Evolutionary conservation across 495 filamentous ascomycete genomes (phyloP), one percentile per base, ranked within the genome.

Genomic region (Hypoxylon lienhwacheense): DNA sequence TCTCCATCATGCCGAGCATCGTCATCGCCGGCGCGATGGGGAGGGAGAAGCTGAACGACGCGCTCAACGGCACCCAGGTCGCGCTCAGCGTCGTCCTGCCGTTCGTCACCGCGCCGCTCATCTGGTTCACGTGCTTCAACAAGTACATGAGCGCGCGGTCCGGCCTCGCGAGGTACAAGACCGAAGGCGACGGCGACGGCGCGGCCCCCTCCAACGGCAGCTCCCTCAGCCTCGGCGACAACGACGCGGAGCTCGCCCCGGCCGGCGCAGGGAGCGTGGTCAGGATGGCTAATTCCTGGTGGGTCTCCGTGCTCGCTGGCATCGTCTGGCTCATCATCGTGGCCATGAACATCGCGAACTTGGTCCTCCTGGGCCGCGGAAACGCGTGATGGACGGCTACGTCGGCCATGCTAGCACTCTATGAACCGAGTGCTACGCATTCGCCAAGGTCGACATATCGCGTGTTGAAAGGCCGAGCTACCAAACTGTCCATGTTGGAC

Each of bases 91-190:
- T 91, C 3, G 85, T 90, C 20, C 70, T 96, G 25, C 90, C 90
- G 0, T 89, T 95, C 64, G 83, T 92, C 21, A 83, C 79, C 7
- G 89, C 88, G 3, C 91, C 91, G 14, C 71, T 96, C 15, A 86
- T 96, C 56, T 96, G 85, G 66, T 95, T 95, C 61, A 96, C 91
- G 0, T 89, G 86, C 52, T 76, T 84, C 34, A 84, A 85, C 51
- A 79, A 82, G 56, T 93, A 88, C 65, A 95, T 96, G 91, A 86
- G 79, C 16, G 89, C 89, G 4, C 63, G 69, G 56, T 51, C 56
- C 11, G 65, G 72, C 37, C 42, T 50, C 45, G 67, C 73, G 15
- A 47, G 69, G 24, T 66, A 66, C 21, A 67, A 62, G 35, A 54
- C 53, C 25, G 67, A 71, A n/a, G 61, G 64, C 14, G 53, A 42